phyloP scores from a whole-genome alignment of 768 basidiomycete species.

The Phlebiopsis flavidoalba region DNA sequence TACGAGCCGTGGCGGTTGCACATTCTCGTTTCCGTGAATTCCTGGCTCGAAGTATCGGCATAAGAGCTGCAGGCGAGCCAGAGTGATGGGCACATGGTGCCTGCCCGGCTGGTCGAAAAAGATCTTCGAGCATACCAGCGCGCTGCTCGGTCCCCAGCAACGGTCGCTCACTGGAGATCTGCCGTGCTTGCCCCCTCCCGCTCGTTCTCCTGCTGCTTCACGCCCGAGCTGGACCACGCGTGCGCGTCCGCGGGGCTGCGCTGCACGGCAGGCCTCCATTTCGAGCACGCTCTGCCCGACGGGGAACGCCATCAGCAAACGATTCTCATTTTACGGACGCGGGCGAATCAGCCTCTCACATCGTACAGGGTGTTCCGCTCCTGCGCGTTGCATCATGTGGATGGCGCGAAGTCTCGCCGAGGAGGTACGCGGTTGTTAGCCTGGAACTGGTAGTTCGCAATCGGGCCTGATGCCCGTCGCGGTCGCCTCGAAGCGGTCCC shows the following conservation, averaged over 20 bases:
- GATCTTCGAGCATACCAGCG: no score
- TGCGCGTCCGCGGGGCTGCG: conserved; percentile 60
- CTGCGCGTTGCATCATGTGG: conserved; percentile 33
- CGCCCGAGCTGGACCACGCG: conserved; percentile 90
- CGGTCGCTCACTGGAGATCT: no score
- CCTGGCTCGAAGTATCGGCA: no score
- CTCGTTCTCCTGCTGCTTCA: conserved; percentile 98
- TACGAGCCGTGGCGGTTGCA: conserved; percentile 68
- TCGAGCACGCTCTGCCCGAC: conserved; percentile 73
- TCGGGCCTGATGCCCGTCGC: conserved; percentile 53
- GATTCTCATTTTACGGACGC: conserved; percentile 15
- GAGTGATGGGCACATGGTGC: no score
- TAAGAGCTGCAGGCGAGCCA: no score
- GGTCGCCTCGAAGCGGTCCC: conserved; percentile 81
- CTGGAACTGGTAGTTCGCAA: conserved; percentile 67
- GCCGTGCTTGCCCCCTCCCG: conserved; percentile 88
- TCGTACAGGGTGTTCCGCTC: conserved; percentile 28
- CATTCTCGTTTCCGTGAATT: no score
- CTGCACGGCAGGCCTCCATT: conserved; percentile 86
- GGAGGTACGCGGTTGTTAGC: conserved; percentile 71
- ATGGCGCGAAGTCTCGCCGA: conserved; percentile 52
- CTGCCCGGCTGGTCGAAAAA: no score
- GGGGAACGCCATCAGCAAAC: conserved; percentile 8
- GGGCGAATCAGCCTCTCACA: conserved; percentile 27
- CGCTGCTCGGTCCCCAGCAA: no score